Percentiles rank a stretch among this genome's conserved stretches.
phyloP scores from a whole-genome alignment of 2,329 filamentous ascomycete species.

The Diaporthe sp. region DNA sequence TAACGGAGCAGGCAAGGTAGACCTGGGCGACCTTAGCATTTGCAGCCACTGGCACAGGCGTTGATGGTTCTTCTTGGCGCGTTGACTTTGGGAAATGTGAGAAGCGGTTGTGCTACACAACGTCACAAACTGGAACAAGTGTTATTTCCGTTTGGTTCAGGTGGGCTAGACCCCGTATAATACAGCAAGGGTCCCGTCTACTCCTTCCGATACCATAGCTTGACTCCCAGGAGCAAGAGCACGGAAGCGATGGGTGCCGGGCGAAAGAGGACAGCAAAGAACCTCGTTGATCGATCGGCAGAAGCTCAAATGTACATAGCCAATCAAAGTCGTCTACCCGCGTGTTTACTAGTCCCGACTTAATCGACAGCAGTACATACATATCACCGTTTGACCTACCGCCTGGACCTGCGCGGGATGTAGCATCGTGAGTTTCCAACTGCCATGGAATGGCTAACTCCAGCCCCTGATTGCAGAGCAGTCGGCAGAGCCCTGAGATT shows the following conservation, averaged over 20 bases:
- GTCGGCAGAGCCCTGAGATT: neutral
- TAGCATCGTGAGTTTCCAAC: neutral
- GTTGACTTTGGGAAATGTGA: neutral
- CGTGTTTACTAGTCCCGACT: neutral
- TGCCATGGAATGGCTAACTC: neutral
- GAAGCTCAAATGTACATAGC: constrained; percentile 28
- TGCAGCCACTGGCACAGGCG: constrained; percentile 28
- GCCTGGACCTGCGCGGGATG: neutral
- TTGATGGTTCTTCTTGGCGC: constrained; percentile 7
- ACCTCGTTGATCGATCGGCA: constrained; percentile 12
- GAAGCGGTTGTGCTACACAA: constrained; percentile 7
- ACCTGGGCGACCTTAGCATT: constrained; percentile 21
- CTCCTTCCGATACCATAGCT: neutral
- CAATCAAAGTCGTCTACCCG: constrained; percentile 3
- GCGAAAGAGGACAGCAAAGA: neutral
- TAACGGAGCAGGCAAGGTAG: constrained; percentile 9
- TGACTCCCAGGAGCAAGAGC: neutral
- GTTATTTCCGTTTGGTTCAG: constrained; percentile 21
- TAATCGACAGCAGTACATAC: neutral
- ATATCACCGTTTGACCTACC: neutral
- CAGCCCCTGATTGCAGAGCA: neutral
- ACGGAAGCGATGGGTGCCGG: neutral
- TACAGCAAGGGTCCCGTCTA: neutral
- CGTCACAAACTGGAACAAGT: neutral
- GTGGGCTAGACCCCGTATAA: constrained; percentile 11